Percentiles rank a stretch among this genome's conserved stretches.
phyloP scores from a whole-genome alignment of 2,329 filamentous ascomycete genomes.

The Cytospora paraplurivora region DNA sequence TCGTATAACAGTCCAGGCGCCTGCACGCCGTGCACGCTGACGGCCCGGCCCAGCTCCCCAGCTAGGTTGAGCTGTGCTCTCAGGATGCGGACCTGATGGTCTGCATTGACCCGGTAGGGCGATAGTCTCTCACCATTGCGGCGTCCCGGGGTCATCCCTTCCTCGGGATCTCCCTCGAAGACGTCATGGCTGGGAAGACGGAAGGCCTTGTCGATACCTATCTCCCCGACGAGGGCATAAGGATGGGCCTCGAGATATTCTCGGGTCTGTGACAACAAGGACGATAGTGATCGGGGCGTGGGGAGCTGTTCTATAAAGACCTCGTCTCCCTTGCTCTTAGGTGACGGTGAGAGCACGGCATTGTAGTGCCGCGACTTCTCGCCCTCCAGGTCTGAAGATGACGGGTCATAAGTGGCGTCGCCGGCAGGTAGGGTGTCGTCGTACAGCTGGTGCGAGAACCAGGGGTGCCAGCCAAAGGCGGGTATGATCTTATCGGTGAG shows the following conservation, averaged over 20 bases:
- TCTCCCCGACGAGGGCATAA: slow-evolving; percentile 71
- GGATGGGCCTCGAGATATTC: slow-evolving; percentile 59
- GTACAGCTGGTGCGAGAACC: slow-evolving; percentile 80
- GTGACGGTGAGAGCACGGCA: slow-evolving; percentile 61
- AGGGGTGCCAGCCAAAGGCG: slow-evolving; percentile 86
- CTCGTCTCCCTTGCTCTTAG: slow-evolving; percentile 44
- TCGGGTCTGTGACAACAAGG: slow-evolving; percentile 59
- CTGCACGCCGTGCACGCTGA: slow-evolving; percentile 74
- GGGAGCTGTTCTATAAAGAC: slow-evolving; percentile 55
- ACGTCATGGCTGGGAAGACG: slow-evolving; percentile 60
- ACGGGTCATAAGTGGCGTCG: slow-evolving; percentile 41
- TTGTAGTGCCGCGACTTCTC: slow-evolving; percentile 63
- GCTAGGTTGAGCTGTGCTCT: slow-evolving; percentile 71
- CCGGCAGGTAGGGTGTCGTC: slow-evolving; percentile 49
- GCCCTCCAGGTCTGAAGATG: slow-evolving; percentile 31
- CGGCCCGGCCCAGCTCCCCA: slow-evolving; percentile 64
- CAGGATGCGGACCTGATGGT: slow-evolving; percentile 69
- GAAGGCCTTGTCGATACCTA: slow-evolving; percentile 77
- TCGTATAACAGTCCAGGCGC: slow-evolving; percentile 73
- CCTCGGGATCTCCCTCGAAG: slow-evolving; percentile 48
- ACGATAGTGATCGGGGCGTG: slow-evolving; percentile 60
- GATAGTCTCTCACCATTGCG: slow-evolving; percentile 70
- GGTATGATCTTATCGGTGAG: slow-evolving; percentile 51
- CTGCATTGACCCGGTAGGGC: slow-evolving; percentile 66
- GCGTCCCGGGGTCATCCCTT: slow-evolving; percentile 65